phyloP scores from a whole-genome alignment of 148 eudicot species.

The Cornus controversa region DNA sequence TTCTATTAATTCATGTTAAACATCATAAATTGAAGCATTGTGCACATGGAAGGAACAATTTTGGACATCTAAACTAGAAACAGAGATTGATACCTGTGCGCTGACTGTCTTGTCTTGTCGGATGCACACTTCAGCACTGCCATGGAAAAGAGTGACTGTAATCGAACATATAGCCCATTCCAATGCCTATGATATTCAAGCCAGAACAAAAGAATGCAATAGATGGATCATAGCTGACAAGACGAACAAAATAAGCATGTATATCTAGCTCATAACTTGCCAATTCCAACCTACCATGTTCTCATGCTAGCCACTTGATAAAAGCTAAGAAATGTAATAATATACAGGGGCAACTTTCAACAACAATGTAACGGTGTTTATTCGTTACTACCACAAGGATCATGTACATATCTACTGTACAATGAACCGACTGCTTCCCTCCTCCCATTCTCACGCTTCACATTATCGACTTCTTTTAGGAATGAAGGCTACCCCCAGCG shows the following conservation, averaged over 20 bases:
- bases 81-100: no score
- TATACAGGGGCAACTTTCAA: slow-evolving; percentile 6
- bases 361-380: neutral
- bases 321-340: neutral
- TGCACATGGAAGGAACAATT: no score
- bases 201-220: neutral
- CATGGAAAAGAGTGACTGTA: no score
- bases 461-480: neutral
- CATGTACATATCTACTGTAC: slow-evolving; percentile 14
- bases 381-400: slow-evolving; percentile 1
- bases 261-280: slow-evolving; percentile 1
- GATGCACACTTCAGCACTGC: no score
- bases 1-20: no score
- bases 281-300: slow-evolving; percentile 3
- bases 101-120: no score
- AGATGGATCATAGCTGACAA: neutral
- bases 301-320: slow-evolving; percentile 11
- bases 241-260: neutral
- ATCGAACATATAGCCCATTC: no score
- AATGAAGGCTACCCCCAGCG: neutral
- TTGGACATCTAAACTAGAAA: no score
- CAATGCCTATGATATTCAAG: no score
- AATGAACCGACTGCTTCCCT: slow-evolving; percentile 4
- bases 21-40: neutral
- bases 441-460: slow-evolving; percentile 1